phyloP scores from a whole-genome alignment of 306 rosid genomes.

The Medicago truncatula region MtrunA17r5.0-ANR NC_053043.1:3232001-3232500 shows the following conservation, averaged over 20 bases:
- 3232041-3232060: constrained; percentile 6
- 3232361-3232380: too few species aligned
- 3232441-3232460: neutral
- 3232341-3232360: too few species aligned
- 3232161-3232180: neutral
- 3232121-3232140: neutral
- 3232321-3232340: too few species aligned
- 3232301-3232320: too few species aligned
- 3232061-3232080: neutral
- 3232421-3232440: neutral
- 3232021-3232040: constrained; percentile 11
- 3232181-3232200: constrained; percentile 1
- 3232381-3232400: neutral
- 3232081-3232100: constrained; percentile 7
- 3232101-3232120: neutral
- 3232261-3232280: too few species aligned
- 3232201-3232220: constrained; percentile 10
- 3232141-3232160: constrained; percentile 9
- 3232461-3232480: neutral
- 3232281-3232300: too few species aligned
- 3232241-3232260: neutral
- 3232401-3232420: neutral
- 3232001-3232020: constrained; percentile 26
- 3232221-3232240: neutral
- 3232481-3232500: constrained; percentile 7